Evolutionary conservation across 23 red algal species (phyloP), one percentile per base, ranked within the genome.

Genomic region (Gracilaria caudata): DNA sequence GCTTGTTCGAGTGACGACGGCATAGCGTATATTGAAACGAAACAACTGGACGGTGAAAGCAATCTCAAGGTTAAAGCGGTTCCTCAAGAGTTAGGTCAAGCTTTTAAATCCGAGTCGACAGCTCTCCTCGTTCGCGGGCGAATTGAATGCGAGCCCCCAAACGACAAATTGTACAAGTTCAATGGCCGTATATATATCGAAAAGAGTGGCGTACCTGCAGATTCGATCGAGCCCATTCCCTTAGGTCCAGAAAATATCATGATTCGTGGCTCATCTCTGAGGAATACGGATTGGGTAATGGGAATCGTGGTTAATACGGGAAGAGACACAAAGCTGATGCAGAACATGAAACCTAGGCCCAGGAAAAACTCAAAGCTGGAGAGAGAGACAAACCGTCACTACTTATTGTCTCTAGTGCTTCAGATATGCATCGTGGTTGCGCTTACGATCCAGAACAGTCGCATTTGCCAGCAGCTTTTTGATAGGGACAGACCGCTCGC

Each of bases 281-380:
- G 93, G 35, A 94, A 98, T 61, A 95, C 96, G 0, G 89, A 95
- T 23, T 98, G 89, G 87, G 88, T 98, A 47, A 74, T 92, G 71
- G 96, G 92, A 39, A 68, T 98, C 44, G 92, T 94, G 0, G 80
- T 95, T 19, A 88, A 92, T 51, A 94, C 96, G 4, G 96, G 96
- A 20, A 82, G 72, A 26, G 92, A 98, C 43, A 98, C 96, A 1
- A 98, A 98, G 58, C 92, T 98, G 38, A 89, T 98, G 86, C 92
- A 92, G 79, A 94, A 98, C 44, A 70, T 92, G 81, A 95, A 93
- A 43, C 58, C 90, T 19, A 56, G 81, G 25, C 82, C 88, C 21
- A 51, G 72, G 29, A 98, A 98, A 58, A 86, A 92, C 54, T 91
- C 86, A 17, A 79, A 88, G 2, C 68, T 95, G 21, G 96, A 98